These are phyloP conservation scores for Blastobotrys capitulatus DNA, from an alignment of 1,139 yeast genomes.

Conservation along the genomic window DNA sequence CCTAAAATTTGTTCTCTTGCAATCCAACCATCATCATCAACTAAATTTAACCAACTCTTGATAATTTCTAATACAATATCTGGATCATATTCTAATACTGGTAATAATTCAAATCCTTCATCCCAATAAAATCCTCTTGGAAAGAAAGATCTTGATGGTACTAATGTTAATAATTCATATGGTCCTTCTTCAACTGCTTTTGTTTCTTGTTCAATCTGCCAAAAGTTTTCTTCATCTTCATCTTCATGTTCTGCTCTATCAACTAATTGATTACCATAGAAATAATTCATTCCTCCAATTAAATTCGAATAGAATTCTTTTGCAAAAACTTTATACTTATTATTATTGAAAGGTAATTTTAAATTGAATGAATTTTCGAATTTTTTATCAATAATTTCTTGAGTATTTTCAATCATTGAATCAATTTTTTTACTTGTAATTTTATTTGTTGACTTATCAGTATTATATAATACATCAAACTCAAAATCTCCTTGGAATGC, in stretches of 20 bases:
- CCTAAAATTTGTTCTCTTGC: slow-evolving; percentile 95
- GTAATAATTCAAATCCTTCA: slow-evolving; percentile 91
- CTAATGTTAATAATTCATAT: slow-evolving; percentile 66
- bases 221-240: slow-evolving; percentile 37
- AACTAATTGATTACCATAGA: slow-evolving; percentile 80
- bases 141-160: slow-evolving; percentile 90
- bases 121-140: slow-evolving; percentile 99
- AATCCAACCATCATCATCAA: slow-evolving; percentile 93
- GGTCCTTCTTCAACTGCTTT: slow-evolving; percentile 31
- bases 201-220: slow-evolving; percentile 27
- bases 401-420: slow-evolving; percentile 25
- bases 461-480: slow-evolving; percentile 62
- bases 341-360: slow-evolving; percentile 48
- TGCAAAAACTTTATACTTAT: slow-evolving; percentile 54
- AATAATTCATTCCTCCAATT: slow-evolving; percentile 85
- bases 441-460: slow-evolving; percentile 40
- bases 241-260: slow-evolving; percentile 61
- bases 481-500: slow-evolving; percentile 70
- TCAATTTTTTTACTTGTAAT: slow-evolving; percentile 32
- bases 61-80: slow-evolving; percentile 78
- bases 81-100: slow-evolving; percentile 75
- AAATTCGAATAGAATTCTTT: slow-evolving; percentile 75
- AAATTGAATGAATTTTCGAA: slow-evolving; percentile 53
- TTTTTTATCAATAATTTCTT: slow-evolving; percentile 48
- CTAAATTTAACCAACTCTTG: slow-evolving; percentile 80